phyloP scores from a whole-genome alignment of 768 basidiomycete species.

The Kwoniella pini region DNA sequence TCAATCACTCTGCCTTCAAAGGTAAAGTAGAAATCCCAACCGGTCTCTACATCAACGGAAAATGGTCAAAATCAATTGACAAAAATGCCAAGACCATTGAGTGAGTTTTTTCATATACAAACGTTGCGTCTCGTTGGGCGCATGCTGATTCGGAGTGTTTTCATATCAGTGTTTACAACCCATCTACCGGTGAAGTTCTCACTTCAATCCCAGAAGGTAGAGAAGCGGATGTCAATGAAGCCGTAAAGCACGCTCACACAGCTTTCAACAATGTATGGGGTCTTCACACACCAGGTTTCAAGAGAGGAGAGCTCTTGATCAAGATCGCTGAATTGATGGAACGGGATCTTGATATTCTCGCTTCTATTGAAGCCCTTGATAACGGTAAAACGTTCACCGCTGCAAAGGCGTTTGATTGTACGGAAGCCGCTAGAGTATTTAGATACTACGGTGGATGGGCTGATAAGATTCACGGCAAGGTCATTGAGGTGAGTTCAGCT shows the following conservation, averaged over 20 bases:
- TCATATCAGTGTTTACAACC: slow-evolving; percentile 53
- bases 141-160: too few species aligned
- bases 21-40: slow-evolving; percentile 63
- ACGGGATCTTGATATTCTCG: slow-evolving; percentile 74
- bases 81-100: slow-evolving; percentile 49
- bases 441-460: slow-evolving; percentile 93
- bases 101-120: slow-evolving; percentile 29
- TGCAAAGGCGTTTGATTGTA: slow-evolving; percentile 36
- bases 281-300: slow-evolving; percentile 63
- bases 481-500: slow-evolving; percentile 46
- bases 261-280: slow-evolving; percentile 89
- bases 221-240: slow-evolving; percentile 69
- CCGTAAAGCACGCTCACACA: slow-evolving; percentile 76
- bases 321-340: slow-evolving; percentile 90
- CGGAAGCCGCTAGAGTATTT: slow-evolving; percentile 41
- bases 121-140: too few species aligned
- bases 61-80: slow-evolving; percentile 64
- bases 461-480: slow-evolving; percentile 89
- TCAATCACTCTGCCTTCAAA: slow-evolving; percentile 49
- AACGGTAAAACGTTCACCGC: slow-evolving; percentile 73
- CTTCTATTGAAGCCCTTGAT: slow-evolving; percentile 80
- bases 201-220: slow-evolving; percentile 48
- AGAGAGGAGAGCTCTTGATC: slow-evolving; percentile 76
- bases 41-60: slow-evolving; percentile 87
- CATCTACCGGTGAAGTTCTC: slow-evolving; percentile 51